These are phyloP conservation scores for Phialophora tarda DNA, from an alignment of 2,329 filamentous ascomycete genomes.

Conservation along the genomic window DNA sequence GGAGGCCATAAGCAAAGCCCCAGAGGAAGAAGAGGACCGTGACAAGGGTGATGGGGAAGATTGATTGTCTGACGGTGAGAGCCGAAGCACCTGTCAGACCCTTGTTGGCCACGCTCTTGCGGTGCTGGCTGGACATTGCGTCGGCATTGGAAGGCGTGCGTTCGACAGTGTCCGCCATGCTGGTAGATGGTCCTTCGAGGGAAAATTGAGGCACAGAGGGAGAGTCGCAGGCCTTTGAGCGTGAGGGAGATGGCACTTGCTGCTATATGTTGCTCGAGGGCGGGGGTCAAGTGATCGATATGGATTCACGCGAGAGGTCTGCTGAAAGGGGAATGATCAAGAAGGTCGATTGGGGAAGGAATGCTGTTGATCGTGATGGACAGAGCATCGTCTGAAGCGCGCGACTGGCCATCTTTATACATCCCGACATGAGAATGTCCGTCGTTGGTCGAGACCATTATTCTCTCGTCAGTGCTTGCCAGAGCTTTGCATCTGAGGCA, in stretches of 20 bases:
- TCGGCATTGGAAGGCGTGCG: conserved; percentile 39
- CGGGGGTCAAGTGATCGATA: conserved; percentile 7
- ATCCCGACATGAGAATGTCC: conserved; percentile 3
- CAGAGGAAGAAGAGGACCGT: conserved; percentile 61
- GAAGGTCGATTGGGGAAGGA: conserved; percentile 7
- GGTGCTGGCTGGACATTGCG: conserved; percentile 33
- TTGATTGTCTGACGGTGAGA: conserved; percentile 51
- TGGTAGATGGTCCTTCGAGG: not conserved
- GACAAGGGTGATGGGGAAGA: conserved; percentile 53
- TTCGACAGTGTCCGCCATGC: conserved; percentile 34
- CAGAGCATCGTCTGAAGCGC: not conserved
- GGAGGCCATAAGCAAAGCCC: conserved; percentile 58
- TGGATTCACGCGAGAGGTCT: conserved; percentile 6
- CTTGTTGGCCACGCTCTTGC: conserved; percentile 37
- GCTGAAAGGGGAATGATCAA: conserved; percentile 1
- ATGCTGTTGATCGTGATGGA: conserved; percentile 18
- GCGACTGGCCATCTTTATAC: conserved; percentile 20
- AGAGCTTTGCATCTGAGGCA: not conserved
- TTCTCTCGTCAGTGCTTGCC: conserved; percentile 8
- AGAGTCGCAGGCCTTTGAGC: not conserved
- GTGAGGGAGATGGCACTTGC: too few relatives aligned
- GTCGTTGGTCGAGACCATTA: conserved; percentile 8
- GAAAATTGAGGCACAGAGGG: not conserved
- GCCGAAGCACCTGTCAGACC: conserved; percentile 49
- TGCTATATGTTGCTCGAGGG: conserved; percentile 13